Evolutionary conservation across 352 stramenopile species (phyloP).

Genomic region (Phytophthora litchii): DNA sequence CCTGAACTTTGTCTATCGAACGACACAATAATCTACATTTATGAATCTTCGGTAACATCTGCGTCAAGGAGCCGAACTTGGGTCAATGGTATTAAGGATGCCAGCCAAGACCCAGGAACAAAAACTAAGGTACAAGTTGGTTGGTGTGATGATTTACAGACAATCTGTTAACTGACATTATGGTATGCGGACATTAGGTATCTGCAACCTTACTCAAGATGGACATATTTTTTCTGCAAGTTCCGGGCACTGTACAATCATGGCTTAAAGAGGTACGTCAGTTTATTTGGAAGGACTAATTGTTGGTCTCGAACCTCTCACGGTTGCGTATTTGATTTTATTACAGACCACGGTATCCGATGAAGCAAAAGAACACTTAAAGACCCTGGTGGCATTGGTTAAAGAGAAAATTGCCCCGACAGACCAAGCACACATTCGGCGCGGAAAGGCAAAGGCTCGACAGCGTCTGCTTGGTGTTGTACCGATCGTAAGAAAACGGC

Average conservation of each 20-base stretch:
- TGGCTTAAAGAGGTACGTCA: conserved; percentile 49
- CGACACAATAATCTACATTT: conserved; percentile 24
- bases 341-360: conserved; percentile 34
- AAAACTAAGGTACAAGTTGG: conserved; percentile 46
- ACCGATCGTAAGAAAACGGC: conserved; percentile 59
- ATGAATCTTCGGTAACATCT: conserved; percentile 28
- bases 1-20: neutral
- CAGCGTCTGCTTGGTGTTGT: conserved; percentile 56
- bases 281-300: neutral
- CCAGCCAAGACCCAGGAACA: conserved; percentile 42
- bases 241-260: conserved; percentile 40
- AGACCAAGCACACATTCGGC: conserved; percentile 3
- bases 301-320: conserved; percentile 1
- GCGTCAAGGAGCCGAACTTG: conserved; percentile 38
- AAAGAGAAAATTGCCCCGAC: conserved; percentile 46
- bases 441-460: conserved; percentile 29
- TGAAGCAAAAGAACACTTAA: conserved; percentile 33
- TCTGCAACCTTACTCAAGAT: conserved; percentile 64
- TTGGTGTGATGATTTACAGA: neutral
- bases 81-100: conserved; percentile 47
- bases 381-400: conserved; percentile 41
- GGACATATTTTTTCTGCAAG: conserved; percentile 69
- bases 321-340: conserved; percentile 5
- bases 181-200: conserved; percentile 32
- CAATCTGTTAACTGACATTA: neutral